Evolutionary conservation across 2,329 filamentous ascomycete species (phyloP).

Genomic region (Acephala macrosclerotiorum): DNA sequence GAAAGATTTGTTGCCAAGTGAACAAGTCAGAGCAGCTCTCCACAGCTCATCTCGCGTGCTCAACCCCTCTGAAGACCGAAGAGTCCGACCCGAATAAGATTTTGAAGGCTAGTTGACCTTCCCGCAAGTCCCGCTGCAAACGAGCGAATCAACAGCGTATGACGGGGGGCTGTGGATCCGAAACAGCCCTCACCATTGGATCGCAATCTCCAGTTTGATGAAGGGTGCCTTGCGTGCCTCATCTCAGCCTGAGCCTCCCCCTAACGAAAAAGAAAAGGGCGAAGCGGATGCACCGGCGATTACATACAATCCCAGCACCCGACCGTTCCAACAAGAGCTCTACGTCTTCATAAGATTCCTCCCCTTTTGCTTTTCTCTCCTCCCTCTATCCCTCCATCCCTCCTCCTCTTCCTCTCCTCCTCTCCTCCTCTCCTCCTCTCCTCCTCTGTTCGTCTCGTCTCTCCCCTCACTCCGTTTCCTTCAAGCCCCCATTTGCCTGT

Average conservation of each 20-base stretch:
- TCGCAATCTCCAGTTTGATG: constrained; percentile 3
- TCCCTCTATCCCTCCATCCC: neutral
- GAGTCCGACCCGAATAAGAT: neutral
- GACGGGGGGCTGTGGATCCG: neutral
- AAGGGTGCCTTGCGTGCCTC: neutral
- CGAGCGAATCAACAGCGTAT: neutral
- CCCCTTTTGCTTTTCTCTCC: neutral
- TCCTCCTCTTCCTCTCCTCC: neutral
- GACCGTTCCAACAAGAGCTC: neutral
- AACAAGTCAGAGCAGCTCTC: neutral
- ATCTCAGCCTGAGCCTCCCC: constrained; percentile 5
- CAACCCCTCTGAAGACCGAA: neutral
- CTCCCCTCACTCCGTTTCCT: neutral
- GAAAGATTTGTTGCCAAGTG: neutral
- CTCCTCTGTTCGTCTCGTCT: constrained; percentile 8
- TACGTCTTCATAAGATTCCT: constrained; percentile 17
- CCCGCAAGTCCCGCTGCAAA: neutral
- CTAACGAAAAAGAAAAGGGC: neutral
- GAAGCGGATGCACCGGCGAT: constrained; percentile 26
- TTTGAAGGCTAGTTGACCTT: neutral
- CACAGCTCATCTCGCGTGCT: constrained; percentile 2
- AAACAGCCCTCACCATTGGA: neutral
- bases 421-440: constrained; percentile 3
- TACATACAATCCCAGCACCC: constrained; percentile 5
- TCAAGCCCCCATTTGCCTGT: neutral